These are phyloP conservation scores for maize (Zea mays) DNA, from an alignment of 176 grass and related monocot species.

Conservation along the genomic window DNA sequence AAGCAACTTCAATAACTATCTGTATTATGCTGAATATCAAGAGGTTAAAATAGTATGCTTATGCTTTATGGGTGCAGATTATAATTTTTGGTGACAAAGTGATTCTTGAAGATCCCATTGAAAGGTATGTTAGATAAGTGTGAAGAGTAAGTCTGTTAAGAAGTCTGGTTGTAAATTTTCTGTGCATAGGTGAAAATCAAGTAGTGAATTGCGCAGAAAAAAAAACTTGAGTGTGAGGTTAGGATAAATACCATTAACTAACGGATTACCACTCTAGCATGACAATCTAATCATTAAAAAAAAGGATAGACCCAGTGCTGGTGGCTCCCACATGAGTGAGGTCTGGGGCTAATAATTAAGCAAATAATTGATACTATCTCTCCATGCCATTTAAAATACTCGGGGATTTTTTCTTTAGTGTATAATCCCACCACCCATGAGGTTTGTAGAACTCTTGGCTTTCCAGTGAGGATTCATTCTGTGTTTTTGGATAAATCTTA, in stretches of 20 bases:
- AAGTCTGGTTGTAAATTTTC: conserved; percentile 18
- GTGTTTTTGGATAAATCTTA: not conserved
- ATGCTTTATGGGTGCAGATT: conserved; percentile 60
- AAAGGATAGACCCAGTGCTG: too few relatives aligned
- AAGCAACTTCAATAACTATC: not conserved
- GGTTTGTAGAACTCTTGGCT: not conserved
- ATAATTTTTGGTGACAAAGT: conserved; percentile 87
- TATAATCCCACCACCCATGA: not conserved
- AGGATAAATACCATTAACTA: conserved; percentile 24
- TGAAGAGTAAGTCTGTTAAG: conserved; percentile 12
- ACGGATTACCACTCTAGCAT: conserved; percentile 1
- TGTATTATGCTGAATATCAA: conserved; percentile 9
- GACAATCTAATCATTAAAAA: not conserved
- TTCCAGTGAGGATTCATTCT: conserved; percentile 2
- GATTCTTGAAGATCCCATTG: conserved; percentile 77
- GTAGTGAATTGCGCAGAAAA: conserved; percentile 15
- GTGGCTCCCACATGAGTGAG: too few relatives aligned
- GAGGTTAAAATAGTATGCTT: conserved; percentile 27
- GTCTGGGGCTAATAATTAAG: not conserved
- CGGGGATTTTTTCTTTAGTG: not conserved
- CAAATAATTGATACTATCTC: conserved; percentile 21
- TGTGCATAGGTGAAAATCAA: conserved; percentile 12
- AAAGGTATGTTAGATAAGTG: conserved; percentile 54
- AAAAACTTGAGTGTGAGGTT: conserved; percentile 29
- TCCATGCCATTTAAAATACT: not conserved